Evolutionary conservation across 345 rosid species (phyloP).

Genomic region (Mangifera indica): DNA sequence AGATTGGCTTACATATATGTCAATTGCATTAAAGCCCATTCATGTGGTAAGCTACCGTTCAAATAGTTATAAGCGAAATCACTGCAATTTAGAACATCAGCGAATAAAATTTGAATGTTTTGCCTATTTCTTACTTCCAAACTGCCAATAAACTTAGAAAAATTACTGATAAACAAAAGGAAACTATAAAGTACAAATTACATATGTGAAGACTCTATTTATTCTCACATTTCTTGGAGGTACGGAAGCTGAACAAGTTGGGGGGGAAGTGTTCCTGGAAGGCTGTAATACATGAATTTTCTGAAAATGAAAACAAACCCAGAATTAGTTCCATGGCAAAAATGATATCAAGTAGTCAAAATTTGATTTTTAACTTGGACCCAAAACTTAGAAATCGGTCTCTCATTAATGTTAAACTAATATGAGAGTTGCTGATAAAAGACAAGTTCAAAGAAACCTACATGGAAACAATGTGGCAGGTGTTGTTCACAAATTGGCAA

Average conservation of each 20-base stretch:
- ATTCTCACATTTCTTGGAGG: not conserved
- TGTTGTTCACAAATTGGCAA: constrained; percentile 30
- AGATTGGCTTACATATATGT: constrained; percentile 42
- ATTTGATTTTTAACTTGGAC: no score
- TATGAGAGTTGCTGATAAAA: no score
- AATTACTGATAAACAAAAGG: no score
- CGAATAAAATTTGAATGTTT: not conserved
- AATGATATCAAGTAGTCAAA: not conserved
- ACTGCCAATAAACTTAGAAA: no score
- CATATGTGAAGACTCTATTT: no score
- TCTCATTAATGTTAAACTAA: no score
- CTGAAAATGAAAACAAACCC: constrained; percentile 30
- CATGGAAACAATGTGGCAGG: constrained; percentile 41
- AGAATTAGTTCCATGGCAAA: not conserved
- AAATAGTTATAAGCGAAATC: constrained; percentile 60
- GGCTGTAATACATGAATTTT: constrained; percentile 45
- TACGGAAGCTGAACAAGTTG: constrained; percentile 27
- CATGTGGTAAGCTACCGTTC: constrained; percentile 49
- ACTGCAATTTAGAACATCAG: constrained; percentile 33
- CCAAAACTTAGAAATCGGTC: no score
- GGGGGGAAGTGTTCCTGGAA: constrained; percentile 68
- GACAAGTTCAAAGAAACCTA: constrained; percentile 16
- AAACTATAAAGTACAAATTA: no score
- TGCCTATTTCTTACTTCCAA: no score
- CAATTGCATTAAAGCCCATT: constrained; percentile 53